Base-by-base conservation (phyloP, 1,284 basidiomycete species). In the Phlebopus sp. region DNA sequence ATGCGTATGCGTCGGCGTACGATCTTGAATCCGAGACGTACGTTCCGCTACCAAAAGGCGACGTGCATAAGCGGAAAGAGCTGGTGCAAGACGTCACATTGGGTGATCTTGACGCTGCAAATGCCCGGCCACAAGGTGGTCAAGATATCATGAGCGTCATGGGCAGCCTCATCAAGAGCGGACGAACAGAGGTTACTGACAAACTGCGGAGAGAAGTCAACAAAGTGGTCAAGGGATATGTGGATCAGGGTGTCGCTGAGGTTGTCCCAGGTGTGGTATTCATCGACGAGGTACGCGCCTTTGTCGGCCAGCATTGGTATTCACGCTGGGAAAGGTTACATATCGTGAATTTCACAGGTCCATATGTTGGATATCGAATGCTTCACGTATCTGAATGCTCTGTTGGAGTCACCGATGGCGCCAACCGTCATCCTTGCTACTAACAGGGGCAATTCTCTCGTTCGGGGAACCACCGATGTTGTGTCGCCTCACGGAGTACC, bases 331-430 rank as follows among this genome's bases (percentile, higher is more conserved):
- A 25, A 32, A 29, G 14, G 10, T 17, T 34, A 34, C 30, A 50
- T 30, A 51, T 6, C 10, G 11, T 13, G 25, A 34, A 14, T 32
- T n/a, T 13, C 25, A 15, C 58, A 95, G 92, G 94, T 98, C 17
- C 96, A 99, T 74, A 98, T 98, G 96, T 85, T 99, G 55, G 96
- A 99, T 69, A 95, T 98, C 65, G 97, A 99, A 69, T 97, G 95
- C 70, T 99, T 98, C 75, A 98, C 96, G 7, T 99, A 97, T 72
- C 81, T 99, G 43, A 99, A 99, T 70, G 88, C 94, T 11, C 82
- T 97, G 7, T 78, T 99, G 46, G 96, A 99, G 69, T 94, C 92
- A 1, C 87, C 92, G 14, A 93, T 99, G 84, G 92, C 93, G 13
- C 96, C 97, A 0, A 97, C 97, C 14, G 96, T 99, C 39, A 91